Conservation (phyloP, 1,284 basidiomycete genomes). For the Stygiomarasmius scandens region DNA sequence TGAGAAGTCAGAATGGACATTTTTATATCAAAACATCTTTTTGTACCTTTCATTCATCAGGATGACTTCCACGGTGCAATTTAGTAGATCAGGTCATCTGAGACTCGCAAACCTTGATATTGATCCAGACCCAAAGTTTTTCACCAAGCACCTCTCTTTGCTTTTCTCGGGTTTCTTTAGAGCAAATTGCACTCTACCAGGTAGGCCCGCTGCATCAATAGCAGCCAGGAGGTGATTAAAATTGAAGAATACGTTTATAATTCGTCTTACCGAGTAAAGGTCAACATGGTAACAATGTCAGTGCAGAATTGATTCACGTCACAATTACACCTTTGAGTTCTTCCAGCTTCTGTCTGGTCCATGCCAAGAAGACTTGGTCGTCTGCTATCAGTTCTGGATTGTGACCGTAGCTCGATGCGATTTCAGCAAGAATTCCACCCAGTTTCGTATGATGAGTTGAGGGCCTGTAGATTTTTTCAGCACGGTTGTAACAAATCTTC, state of each 20-base stretch:
- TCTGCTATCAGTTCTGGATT: constrained; percentile 43
- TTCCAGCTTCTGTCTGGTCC: constrained; percentile 57
- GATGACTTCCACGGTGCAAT: too few species aligned
- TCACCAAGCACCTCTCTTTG: constrained; percentile 2
- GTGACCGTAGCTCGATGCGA: constrained; percentile 49
- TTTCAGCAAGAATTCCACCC: constrained; percentile 59
- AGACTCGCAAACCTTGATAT: too few species aligned
- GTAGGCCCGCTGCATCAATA: not conserved
- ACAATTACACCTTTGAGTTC: constrained; percentile 54
- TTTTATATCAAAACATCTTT: too few species aligned
- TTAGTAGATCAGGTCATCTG: too few species aligned
- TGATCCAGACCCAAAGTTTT: too few species aligned
- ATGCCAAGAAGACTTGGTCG: constrained; percentile 71
- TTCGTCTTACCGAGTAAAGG: constrained; percentile 11
- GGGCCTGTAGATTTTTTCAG: constrained; percentile 52
- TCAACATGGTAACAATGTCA: not conserved
- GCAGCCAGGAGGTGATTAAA: too few species aligned
- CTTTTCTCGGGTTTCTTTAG: not conserved
- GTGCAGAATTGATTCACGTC: constrained; percentile 48
- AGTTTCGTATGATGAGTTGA: constrained; percentile 64
- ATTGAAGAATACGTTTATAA: too few species aligned
- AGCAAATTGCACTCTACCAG: not conserved
- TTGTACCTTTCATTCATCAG: too few species aligned
- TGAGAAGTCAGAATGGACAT: too few species aligned
- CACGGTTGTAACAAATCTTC: too few species aligned